Evolutionary conservation across 2,329 filamentous ascomycete species (phyloP), one percentile per base, ranked within the genome.

Genomic region (Xylaria hypoxylon): DNA sequence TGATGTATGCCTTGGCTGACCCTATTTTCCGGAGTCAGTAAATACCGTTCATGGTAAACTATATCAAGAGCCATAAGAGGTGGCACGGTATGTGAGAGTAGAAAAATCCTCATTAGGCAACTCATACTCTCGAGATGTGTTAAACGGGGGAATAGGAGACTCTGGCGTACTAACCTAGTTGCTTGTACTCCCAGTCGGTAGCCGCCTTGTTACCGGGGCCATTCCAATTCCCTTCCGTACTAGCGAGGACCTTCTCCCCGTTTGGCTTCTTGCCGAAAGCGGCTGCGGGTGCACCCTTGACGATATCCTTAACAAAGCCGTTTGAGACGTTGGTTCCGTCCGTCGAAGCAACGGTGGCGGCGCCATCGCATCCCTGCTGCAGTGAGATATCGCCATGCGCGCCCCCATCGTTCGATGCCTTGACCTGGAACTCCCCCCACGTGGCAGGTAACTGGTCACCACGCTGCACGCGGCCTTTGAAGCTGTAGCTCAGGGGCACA

Each of bases 391-490:
- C 79, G 26, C 79, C 79, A 64, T 80, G 79, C 0, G 78, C 78
- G 5, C 77, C 13, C 17, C 75, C 71, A 68, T 80, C 79, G 62
- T 80, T 72, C 2, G 68, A 68, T 11, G 79, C 79, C 28, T 75
- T 73, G 60, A 80, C 70, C 64, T 81, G 79, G 69, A 81, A 80
- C 66, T 80, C 79, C 24, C 75, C 77, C 79, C 79, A 81, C 1
- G 79, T 81, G 22, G 75, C 74, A 1, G 79, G 79, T n/a, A 75
- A 72, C 33, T 74, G 69, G 44, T 71, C 76, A 5, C 79, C 79
- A 40, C 79, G 76, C 71, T 81, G 79, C 13, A 81, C 78, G n/a
- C 80, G 78, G 65, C 80, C 80, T 66, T 81, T 81, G 76, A 79
- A 80, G 17, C 57, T 64, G 1, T 72, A 35, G 33, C 68, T 59